Base-by-base conservation (phyloP, 768 basidiomycete species). In the Cystofilobasidium capitatum region DNA sequence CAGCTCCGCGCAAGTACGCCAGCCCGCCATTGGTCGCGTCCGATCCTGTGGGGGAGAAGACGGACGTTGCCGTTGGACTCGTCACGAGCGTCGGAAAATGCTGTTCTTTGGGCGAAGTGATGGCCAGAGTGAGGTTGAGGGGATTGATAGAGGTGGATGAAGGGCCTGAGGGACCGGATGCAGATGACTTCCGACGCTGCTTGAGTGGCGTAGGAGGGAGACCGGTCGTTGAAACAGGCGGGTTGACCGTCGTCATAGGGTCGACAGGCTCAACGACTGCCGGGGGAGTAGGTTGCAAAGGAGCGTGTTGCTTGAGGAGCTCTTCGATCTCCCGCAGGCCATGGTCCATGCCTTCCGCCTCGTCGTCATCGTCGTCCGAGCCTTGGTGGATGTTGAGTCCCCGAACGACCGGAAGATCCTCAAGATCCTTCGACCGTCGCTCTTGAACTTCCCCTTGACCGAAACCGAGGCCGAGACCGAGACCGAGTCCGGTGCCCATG, bases 191-290 rank as follows among this genome's bases (percentile, higher is more conserved):
- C 29, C 51, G 51, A 8, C 51, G 26, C 29, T 29, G 51, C 51
- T 55, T 55, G 51, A 55, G 51, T 31, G 51, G 51, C 13, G 51
- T 55, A 13, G 51, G 51, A 14, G 51, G 51, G 13, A 55, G 51
- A 7, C 20, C 14, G 1, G 26, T 17, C 31, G 10, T 20, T 9
- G 13, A 13, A 26, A 8, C 29, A 12, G 12, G 10, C 29, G 3
- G 29, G 12, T 16, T 33, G 29, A 31, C 14, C 51, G 31, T 33
- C 51, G 51, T 9, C 8, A 20, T 3, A 5, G 17, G 29, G 5
- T 6, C 3, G 6, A 16, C 29, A 12, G 51, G 51, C 31, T 55
- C 51, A 3, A 12, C 6, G 14, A 55, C 12, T 2, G 51, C 29
- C 6, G 51, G 49, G 10, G 24, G 51, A 26, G 26, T n/a, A n/a